Base-by-base conservation (phyloP, 2,329 filamentous ascomycete genomes). In the Arthroderma sp. region DNA sequence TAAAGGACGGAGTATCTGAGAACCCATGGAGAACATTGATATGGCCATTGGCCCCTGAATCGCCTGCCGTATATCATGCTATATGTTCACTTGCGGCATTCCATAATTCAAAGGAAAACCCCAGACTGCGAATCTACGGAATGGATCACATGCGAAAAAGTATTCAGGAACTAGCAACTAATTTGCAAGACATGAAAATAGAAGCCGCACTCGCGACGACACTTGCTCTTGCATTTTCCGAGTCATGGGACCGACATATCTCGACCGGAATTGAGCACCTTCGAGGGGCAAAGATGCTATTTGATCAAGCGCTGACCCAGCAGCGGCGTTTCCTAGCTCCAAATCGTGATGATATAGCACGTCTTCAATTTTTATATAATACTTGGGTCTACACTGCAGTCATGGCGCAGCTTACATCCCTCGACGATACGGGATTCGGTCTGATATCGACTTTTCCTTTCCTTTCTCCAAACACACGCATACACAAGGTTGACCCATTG, bases 341-440 rank as follows among this genome's bases (percentile, higher is more conserved):
- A 22, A 22, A 22, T 22, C 15, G 15, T 22, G 53, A 56, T 4
- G 56, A 53, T 4, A 46, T 67, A 30, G 56, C 54, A n/a, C 66
- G 78, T 5, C 63, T 84, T 27, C 75, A 75, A 45, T 84, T 84
- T 52, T 65, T 85, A 11, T 81, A 78, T 61, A 83, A 83, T 55
- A 77, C 76, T 3, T 84, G 78, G 77, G 71, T 83, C 5, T 85
- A 84, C 54, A 80, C 83, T 73, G 79, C 83, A 56, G 81, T 84
- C 29, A 79, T 84, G 49, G 76, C 80, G 27, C 73, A 80, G 9
- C 63, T 85, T 40, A 83, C 79, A 0, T 78, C 78, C 3, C 61
- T 75, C 3, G 74, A 77, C 47, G 71, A 74, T 32, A 73, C 75
- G 27, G 74, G 76, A 8, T 68, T 74, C 38, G 64, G 67, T 36